Conservation (phyloP, 2,329 filamentous ascomycete species). For the Phaeosphaeriaceae sp. region DNA sequence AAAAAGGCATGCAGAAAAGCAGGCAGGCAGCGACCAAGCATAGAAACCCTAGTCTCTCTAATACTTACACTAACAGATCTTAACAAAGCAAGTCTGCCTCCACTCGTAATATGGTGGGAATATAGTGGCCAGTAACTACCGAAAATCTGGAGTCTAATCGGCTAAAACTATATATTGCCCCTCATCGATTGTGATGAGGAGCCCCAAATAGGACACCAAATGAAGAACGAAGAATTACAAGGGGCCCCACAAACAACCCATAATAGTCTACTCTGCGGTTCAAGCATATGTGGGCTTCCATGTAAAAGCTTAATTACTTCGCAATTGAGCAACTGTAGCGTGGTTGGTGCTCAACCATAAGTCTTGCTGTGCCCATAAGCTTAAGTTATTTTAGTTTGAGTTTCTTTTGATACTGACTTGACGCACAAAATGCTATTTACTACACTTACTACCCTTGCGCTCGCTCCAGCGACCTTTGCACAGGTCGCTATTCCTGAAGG, state of each 20-base stretch:
- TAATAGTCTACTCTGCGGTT: neutral
- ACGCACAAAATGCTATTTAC: constrained; percentile 24
- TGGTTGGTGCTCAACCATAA: neutral
- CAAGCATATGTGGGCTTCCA: neutral
- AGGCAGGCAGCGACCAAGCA: neutral
- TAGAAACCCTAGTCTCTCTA: neutral
- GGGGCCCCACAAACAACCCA: constrained; percentile 9
- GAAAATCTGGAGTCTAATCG: constrained; percentile 3
- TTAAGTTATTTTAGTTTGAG: neutral
- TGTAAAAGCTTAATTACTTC: constrained; percentile 1
- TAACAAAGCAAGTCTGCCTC: too few relatives aligned
- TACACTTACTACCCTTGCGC: constrained; percentile 22
- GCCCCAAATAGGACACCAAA: neutral
- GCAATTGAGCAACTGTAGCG: neutral
- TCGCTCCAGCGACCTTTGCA: constrained; percentile 28
- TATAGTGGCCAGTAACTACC: constrained; percentile 11
- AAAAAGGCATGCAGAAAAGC: constrained; percentile 14
- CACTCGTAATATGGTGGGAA: neutral
- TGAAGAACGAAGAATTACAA: constrained; percentile 1
- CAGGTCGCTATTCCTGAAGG: constrained; percentile 26
- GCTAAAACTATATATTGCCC: constrained; percentile 13
- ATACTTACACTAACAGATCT: too few relatives aligned
- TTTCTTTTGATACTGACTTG: neutral
- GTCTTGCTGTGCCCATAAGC: neutral
- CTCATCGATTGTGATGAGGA: constrained; percentile 1